Base-by-base conservation (phyloP, 192 early-diverging fungal genomes). In the Mortierella hygrophila region DNA sequence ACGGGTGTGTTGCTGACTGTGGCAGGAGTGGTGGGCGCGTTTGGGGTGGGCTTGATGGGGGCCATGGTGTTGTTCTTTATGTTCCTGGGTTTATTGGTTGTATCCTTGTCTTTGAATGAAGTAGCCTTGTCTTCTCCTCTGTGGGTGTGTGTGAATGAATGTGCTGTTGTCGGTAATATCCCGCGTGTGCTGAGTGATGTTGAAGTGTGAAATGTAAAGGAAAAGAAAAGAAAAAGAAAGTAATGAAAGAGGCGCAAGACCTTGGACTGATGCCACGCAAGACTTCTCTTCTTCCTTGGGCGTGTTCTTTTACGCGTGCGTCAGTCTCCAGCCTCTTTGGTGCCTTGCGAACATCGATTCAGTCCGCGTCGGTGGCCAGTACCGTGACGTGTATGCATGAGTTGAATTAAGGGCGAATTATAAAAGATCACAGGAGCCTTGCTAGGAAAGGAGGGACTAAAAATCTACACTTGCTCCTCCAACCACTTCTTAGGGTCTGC, bases 1-100 rank as follows among this genome's bases (percentile, higher is more conserved):
- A 72, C 78, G 23, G 89, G 84, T 20, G 90, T 89, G 40, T 90
- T 89, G 32, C 68, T 77, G 70, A 20, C 57, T 18, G 63, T 74
- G 65, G 54, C 60, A 26, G 52, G 52, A 49, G 54, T 54, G 32
- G 77, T 68, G 32, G 74, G 47, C 41, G 74, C 47, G n/a, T 26
- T 49, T 29, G 71, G 71, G 42, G 76, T 44, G 76, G 76, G 46
- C 18, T 63, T 77, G 10, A 68, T 77, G 46, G 76, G 76, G 47
- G 76, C 76, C 76, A 77, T 77, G 54, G 73, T 41, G 46, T 5
- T 42, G 37, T 15, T 76, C 44, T 3, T 21, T 57, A 35, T 29
- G 46, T 32, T 52, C 52, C 37, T 37, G 47, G 44, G 57, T 42
- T 26, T 71, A 21, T 20, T 49, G 23, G 71, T 9, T 20, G 41